These are phyloP conservation scores for Pestalotiopsis sp. DNA, from an alignment of 2,329 filamentous ascomycete genomes.

Conservation along the genomic window DNA sequence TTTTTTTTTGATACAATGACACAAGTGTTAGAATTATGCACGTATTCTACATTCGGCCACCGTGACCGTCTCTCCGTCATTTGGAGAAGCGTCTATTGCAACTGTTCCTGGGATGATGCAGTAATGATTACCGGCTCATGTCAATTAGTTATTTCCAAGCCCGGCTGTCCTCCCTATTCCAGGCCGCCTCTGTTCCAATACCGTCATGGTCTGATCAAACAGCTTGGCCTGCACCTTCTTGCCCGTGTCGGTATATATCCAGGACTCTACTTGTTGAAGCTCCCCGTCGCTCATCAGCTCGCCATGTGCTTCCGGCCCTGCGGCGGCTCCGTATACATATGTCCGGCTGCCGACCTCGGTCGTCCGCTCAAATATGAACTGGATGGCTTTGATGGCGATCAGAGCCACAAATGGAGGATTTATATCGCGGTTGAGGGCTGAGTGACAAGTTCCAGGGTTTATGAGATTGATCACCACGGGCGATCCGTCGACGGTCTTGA, in stretches of 20 bases:
- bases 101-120: background rate
- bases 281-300: background rate
- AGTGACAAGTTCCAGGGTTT: conserved; percentile 55
- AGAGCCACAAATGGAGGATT: conserved; percentile 9
- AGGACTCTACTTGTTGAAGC: background rate
- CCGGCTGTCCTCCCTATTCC: background rate
- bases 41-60: too few species aligned
- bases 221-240: background rate
- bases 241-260: background rate
- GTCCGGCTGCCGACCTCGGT: conserved; percentile 49
- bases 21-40: too few species aligned
- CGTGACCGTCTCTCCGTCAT: too few species aligned
- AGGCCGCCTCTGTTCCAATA: conserved; percentile 1
- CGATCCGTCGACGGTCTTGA: conserved; percentile 9
- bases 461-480: conserved; percentile 49
- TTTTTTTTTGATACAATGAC: too few species aligned
- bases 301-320: background rate
- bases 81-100: too few species aligned
- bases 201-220: conserved; percentile 1
- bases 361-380: conserved; percentile 36
- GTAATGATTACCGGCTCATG: background rate
- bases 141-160: background rate
- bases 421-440: conserved; percentile 41
- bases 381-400: conserved; percentile 26
- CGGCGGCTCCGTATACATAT: conserved; percentile 26